Conservation (phyloP, 495 filamentous ascomycete genomes). For the Bathelium albidoporum region DNA sequence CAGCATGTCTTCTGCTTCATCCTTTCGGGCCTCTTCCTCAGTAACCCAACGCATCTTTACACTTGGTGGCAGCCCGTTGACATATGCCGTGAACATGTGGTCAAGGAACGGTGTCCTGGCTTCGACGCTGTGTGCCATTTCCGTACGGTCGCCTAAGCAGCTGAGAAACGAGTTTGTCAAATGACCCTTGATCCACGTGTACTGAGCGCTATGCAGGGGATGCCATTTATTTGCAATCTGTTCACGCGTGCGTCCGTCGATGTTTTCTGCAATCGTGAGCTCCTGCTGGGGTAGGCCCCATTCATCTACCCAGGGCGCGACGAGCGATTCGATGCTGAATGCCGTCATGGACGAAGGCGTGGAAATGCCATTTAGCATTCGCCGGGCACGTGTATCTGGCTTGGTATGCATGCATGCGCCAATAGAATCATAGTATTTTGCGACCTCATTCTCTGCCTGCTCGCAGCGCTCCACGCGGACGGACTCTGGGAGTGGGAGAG, state of each 20-base stretch:
- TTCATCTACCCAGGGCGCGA: constrained; percentile 13
- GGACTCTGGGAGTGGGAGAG: constrained; percentile 14
- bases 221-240: constrained; percentile 39
- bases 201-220: constrained; percentile 39
- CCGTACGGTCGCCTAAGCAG: constrained; percentile 39
- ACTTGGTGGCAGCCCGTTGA: constrained; percentile 38
- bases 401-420: constrained; percentile 12
- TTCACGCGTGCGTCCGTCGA: constrained; percentile 20
- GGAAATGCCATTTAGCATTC: constrained; percentile 30
- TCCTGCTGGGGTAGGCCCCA: constrained; percentile 10
- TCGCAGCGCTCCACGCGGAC: constrained; percentile 7
- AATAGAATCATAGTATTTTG: constrained; percentile 13
- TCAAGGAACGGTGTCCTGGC: constrained; percentile 42
- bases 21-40: background rate
- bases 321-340: constrained; percentile 15
- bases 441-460: constrained; percentile 9
- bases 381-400: constrained; percentile 34
- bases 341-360: constrained; percentile 39
- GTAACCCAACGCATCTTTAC: constrained; percentile 34
- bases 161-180: constrained; percentile 38
- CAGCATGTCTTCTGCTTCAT: background rate
- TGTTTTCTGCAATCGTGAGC: constrained; percentile 16
- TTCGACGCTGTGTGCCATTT: constrained; percentile 44
- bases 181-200: constrained; percentile 33
- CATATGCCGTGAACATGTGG: constrained; percentile 40